phyloP scores from a whole-genome alignment of 2,329 filamentous ascomycete species.

The Aspergillus thermomutatus region DNA sequence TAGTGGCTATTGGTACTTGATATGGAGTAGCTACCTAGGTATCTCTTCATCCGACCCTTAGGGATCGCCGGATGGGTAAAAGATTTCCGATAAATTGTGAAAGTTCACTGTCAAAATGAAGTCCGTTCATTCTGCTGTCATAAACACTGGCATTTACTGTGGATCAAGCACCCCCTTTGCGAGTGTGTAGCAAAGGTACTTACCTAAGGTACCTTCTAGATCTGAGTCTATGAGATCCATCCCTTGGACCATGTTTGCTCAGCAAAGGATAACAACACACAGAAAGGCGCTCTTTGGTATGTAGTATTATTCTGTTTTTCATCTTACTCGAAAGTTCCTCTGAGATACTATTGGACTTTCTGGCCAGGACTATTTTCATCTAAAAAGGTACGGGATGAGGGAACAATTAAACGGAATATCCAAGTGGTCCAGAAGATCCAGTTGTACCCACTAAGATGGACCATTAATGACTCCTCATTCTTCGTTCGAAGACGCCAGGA shows the following conservation, averaged over 20 bases:
- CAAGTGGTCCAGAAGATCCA: not conserved
- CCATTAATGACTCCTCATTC: not conserved
- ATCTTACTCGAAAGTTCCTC: not conserved
- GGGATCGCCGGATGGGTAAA: not conserved
- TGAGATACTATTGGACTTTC: not conserved
- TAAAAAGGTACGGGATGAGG: not conserved
- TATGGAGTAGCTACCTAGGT: not conserved
- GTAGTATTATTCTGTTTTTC: not conserved
- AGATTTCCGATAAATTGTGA: not conserved
- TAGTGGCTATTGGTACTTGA: not conserved
- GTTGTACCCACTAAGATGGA: not conserved
- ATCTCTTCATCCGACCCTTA: not conserved
- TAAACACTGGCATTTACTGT: no score
- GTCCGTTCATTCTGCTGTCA: no score
- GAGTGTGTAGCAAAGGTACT: no score
- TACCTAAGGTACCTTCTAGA: no score
- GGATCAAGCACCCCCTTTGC: no score
- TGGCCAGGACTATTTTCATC: not conserved
- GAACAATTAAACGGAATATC: not conserved
- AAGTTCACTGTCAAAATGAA: not conserved
- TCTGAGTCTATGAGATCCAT: no score
- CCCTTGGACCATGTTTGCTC: no score
- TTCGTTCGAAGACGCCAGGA: not conserved
- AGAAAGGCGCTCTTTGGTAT: not conserved
- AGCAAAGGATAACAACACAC: not conserved